Evolutionary conservation across 1,139 yeast species (phyloP).

Genomic region (Scheffersomyces insectosa): DNA sequence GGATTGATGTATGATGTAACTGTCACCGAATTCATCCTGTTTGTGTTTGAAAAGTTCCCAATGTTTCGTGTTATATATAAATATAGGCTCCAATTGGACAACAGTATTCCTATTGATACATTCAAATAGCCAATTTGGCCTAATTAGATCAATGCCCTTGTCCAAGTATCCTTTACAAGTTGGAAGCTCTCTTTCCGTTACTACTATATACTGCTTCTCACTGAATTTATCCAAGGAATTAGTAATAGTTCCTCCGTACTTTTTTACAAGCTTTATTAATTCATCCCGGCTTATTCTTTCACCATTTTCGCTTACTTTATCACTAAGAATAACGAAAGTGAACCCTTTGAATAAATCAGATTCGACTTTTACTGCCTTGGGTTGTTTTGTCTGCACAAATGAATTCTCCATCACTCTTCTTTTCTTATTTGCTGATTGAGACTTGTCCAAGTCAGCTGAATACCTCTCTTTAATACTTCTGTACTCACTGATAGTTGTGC

Average conservation of each 20-base stretch:
- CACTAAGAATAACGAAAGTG: constrained; percentile 43
- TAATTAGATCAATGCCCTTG: constrained; percentile 58
- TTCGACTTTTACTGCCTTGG: constrained; percentile 11
- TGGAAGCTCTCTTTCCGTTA: constrained; percentile 21
- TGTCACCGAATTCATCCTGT: constrained; percentile 58
- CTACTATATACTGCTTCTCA: constrained; percentile 10
- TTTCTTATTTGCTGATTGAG: constrained; percentile 29
- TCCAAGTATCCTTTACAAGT: constrained; percentile 33
- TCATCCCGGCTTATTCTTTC: constrained; percentile 32
- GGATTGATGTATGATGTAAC: constrained; percentile 33
- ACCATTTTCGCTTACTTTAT: constrained; percentile 29
- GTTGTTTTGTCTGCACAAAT: constrained; percentile 7
- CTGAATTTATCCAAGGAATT: constrained; percentile 9
- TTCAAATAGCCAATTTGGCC: constrained; percentile 73
- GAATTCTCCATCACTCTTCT: constrained; percentile 11
- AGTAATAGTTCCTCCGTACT: constrained; percentile 51
- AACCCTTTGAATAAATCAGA: constrained; percentile 26
- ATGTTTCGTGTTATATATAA: constrained; percentile 38
- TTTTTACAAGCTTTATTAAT: constrained; percentile 38
- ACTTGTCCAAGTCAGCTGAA: constrained; percentile 23
- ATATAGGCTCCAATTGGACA: constrained; percentile 60
- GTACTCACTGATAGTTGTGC: constrained; percentile 61
- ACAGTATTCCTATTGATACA: constrained; percentile 48
- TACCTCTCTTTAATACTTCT: constrained; percentile 31
- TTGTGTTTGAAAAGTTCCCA: constrained; percentile 8